phyloP scores from a whole-genome alignment of 2,329 filamentous ascomycete genomes.

The Penicillium hordei region DNA sequence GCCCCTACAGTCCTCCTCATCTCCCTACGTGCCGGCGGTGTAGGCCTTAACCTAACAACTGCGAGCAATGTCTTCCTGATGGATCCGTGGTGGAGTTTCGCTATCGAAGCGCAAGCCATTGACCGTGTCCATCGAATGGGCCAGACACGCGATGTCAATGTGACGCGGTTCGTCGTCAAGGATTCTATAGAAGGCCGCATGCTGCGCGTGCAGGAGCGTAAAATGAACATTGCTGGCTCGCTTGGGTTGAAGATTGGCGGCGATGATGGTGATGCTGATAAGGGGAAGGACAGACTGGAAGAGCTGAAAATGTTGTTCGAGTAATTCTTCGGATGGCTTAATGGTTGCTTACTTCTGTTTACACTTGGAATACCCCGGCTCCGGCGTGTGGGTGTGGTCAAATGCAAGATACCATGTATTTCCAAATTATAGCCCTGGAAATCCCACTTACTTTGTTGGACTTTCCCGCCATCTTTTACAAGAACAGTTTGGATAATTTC shows the following conservation, averaged over 20 bases:
- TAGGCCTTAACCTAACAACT: constrained; percentile 87
- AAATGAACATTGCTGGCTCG: constrained; percentile 83
- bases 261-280: constrained; percentile 85
- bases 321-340: constrained; percentile 13
- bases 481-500: neutral
- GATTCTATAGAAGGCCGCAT: constrained; percentile 94
- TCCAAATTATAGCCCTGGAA: neutral
- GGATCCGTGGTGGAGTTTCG: constrained; percentile 99
- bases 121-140: constrained; percentile 98
- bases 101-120: constrained; percentile 94
- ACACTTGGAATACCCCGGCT: neutral
- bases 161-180: constrained; percentile 84
- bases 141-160: constrained; percentile 79
- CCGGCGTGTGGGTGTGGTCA: neutral
- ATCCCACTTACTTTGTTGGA: too few relatives aligned
- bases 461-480: neutral
- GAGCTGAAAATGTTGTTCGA: constrained; percentile 85
- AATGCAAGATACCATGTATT: neutral
- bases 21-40: constrained; percentile 83
- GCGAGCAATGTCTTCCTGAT: constrained; percentile 95
- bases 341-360: neutral
- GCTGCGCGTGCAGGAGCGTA: constrained; percentile 87
- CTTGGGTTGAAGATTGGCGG: constrained; percentile 95
- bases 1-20: constrained; percentile 67
- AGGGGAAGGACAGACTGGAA: constrained; percentile 83